These are phyloP conservation scores for Prunus yedoensis DNA, from an alignment of 331 rosid genomes.

Conservation along the genomic window DNA sequence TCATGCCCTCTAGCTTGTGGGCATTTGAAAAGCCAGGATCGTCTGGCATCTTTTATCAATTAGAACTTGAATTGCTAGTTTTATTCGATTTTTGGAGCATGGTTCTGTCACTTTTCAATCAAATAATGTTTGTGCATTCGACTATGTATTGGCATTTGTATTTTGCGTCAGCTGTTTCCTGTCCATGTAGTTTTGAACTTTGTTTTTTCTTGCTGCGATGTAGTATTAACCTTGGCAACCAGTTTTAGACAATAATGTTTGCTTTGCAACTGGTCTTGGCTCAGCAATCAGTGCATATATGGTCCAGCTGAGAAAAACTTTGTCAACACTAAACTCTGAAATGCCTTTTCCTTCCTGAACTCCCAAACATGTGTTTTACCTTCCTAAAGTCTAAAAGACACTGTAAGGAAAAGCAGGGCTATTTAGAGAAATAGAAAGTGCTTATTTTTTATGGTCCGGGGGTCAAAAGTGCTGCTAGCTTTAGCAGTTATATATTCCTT, in stretches of 20 bases:
- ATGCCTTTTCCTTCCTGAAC: not conserved
- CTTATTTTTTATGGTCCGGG: not conserved
- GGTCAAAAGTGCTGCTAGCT: not conserved
- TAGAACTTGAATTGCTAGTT: not conserved
- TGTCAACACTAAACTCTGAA: not conserved
- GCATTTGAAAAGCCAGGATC: not conserved
- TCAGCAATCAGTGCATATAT: not conserved
- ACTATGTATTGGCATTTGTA: not conserved
- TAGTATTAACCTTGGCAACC: not conserved
- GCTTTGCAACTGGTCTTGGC: not conserved
- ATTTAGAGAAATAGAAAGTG: not conserved
- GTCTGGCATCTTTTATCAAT: not conserved
- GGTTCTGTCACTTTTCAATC: not conserved
- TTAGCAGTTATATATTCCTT: not conserved
- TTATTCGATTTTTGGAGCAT: not conserved
- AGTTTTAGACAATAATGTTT: not conserved
- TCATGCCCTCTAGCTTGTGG: not conserved
- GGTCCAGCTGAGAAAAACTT: not conserved
- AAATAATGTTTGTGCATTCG: not conserved
- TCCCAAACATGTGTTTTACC: not conserved
- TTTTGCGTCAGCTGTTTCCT: not conserved
- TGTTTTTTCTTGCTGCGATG: not conserved
- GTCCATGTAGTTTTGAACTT: not conserved
- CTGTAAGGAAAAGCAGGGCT: not conserved
- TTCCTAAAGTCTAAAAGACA: not conserved